Conservation (phyloP, 1,139 yeast species). For the Candida frijolesensis region DNA sequence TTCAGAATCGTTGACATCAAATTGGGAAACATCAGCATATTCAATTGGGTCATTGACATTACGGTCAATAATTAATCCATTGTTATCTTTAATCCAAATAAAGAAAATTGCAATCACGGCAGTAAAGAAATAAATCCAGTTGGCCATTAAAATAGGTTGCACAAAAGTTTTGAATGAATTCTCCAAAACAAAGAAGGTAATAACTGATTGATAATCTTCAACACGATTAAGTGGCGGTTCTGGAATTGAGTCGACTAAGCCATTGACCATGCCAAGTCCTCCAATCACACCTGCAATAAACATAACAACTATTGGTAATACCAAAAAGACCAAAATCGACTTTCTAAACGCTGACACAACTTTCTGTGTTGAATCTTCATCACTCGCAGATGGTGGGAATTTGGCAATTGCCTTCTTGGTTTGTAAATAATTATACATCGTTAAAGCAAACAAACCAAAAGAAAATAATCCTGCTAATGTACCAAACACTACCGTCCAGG, state of each 20-base stretch:
- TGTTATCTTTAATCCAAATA: conserved; percentile 39
- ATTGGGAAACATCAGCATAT: conserved; percentile 21
- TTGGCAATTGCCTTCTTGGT: conserved; percentile 32
- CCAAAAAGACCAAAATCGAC: conserved; percentile 32
- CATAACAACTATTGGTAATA: conserved; percentile 27
- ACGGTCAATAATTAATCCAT: conserved; percentile 33
- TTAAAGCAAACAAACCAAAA: conserved; percentile 19
- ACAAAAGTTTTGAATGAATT: conserved; percentile 2
- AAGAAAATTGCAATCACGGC: conserved; percentile 27
- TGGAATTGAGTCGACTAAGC: conserved; percentile 3
- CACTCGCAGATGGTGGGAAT: conserved; percentile 29
- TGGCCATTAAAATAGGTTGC: conserved; percentile 18
- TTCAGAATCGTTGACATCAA: conserved; percentile 20
- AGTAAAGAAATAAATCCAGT: conserved; percentile 19
- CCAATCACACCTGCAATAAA: conserved; percentile 13
- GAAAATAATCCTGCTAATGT: conserved; percentile 8
- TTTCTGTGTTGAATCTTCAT: conserved; percentile 21
- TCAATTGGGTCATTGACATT: conserved; percentile 19
- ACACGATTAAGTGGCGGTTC: conserved; percentile 8
- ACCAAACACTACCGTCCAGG: neutral
- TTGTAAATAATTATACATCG: conserved; percentile 26
- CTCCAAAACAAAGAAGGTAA: conserved; percentile 5
- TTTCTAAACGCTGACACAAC: conserved; percentile 29
- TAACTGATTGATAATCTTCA: conserved; percentile 10
- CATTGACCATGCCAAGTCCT: neutral